Conservation (phyloP, 2,329 filamentous ascomycete species). For the Neofusicoccum ribis region DNA sequence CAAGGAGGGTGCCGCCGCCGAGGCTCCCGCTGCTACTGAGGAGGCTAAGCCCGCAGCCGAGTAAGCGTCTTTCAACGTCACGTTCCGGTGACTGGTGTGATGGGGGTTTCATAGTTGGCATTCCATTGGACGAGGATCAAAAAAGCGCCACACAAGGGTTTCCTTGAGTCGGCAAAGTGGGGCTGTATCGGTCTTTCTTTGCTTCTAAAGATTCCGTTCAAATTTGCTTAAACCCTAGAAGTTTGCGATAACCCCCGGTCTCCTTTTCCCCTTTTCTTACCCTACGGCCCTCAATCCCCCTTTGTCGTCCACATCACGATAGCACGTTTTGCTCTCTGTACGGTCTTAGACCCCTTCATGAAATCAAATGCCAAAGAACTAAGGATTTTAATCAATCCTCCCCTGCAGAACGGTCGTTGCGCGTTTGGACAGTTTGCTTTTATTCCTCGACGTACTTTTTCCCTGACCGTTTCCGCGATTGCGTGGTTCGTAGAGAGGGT, state of each 20-base stretch:
- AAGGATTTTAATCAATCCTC: conserved; percentile 3
- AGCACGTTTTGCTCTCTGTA: conserved; percentile 19
- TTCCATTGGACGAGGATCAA: conserved; percentile 20
- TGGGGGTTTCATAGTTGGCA: conserved; percentile 18
- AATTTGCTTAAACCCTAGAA: conserved; percentile 21
- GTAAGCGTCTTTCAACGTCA: conserved; percentile 13
- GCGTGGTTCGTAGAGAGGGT: neutral
- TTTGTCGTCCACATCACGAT: conserved; percentile 20
- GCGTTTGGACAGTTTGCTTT: neutral
- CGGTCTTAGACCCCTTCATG: conserved; percentile 19
- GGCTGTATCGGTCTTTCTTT: conserved; percentile 21
- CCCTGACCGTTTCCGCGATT: neutral
- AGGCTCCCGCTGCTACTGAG: conserved; percentile 26
- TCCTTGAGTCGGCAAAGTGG: conserved; percentile 19
- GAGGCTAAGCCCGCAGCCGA: conserved; percentile 20
- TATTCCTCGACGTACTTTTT: neutral
- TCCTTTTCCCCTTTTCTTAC: conserved; percentile 14
- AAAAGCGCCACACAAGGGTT: conserved; percentile 18
- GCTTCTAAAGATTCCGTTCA: conserved; percentile 22
- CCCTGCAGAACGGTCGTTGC: neutral
- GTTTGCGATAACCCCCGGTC: conserved; percentile 18
- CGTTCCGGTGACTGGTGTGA: conserved; percentile 17
- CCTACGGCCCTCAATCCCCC: conserved; percentile 17
- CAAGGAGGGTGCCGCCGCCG: conserved; percentile 54
- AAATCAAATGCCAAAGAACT: conserved; percentile 21